These are phyloP conservation scores for Auriscalpium vulgare DNA, from an alignment of 768 basidiomycete species.

Conservation along the genomic window DNA sequence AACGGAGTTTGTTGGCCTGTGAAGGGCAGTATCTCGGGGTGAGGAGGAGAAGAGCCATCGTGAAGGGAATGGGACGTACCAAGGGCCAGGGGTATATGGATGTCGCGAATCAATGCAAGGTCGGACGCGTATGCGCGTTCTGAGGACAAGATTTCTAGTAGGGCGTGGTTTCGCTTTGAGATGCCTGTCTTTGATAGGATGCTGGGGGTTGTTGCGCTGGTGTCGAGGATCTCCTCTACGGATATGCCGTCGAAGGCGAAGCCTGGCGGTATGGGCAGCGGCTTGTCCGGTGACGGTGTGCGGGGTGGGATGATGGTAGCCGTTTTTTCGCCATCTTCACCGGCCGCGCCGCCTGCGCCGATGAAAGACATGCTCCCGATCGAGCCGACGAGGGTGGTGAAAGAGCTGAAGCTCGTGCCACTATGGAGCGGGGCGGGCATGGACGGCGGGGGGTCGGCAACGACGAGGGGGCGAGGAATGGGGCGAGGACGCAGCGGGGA, in stretches of 20 bases:
- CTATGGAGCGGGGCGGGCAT: slow-evolving; percentile 19
- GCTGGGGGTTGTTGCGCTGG: slow-evolving; percentile 5
- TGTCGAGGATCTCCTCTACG: slow-evolving; percentile 12
- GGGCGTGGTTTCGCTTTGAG: slow-evolving; percentile 69
- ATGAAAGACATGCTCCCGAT: not conserved
- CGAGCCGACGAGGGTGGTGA: slow-evolving; percentile 16
- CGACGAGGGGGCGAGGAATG: slow-evolving; percentile 5
- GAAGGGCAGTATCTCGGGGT: not conserved
- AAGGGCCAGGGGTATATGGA: slow-evolving; percentile 72
- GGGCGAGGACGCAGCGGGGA: slow-evolving; percentile 23
- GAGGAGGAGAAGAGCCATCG: not conserved
- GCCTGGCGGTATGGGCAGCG: slow-evolving; percentile 23
- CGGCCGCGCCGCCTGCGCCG: not conserved
- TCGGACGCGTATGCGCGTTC: slow-evolving; percentile 82
- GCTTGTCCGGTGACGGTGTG: slow-evolving; percentile 24
- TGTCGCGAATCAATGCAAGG: slow-evolving; percentile 66
- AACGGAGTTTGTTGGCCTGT: slow-evolving; percentile 36
- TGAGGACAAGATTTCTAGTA: slow-evolving; percentile 70
- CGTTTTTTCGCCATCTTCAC: slow-evolving; percentile 3
- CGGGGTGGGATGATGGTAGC: slow-evolving; percentile 7
- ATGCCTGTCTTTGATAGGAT: slow-evolving; percentile 21
- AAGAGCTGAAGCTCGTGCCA: slow-evolving; percentile 20
- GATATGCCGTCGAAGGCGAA: slow-evolving; percentile 14
- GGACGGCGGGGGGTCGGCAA: slow-evolving; percentile 5
- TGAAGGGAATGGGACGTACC: slow-evolving; percentile 37